Base-by-base conservation (phyloP, 1,284 basidiomycete species). In the Neonothopanus nambi region DNA sequence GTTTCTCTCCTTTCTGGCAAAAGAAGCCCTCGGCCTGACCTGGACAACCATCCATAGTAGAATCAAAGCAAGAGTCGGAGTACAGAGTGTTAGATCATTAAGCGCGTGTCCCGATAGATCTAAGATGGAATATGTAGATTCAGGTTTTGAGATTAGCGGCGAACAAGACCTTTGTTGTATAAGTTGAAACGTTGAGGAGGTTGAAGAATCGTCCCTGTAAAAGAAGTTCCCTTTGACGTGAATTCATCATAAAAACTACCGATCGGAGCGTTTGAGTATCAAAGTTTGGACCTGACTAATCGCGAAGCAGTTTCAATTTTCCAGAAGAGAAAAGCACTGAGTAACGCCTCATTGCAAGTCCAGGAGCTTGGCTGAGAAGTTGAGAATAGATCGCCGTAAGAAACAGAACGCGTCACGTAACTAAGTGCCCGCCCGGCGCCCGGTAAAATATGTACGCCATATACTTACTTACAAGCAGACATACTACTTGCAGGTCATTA, bases 201-300 rank as follows among this genome's bases (percentile, higher is more conserved):
- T 43, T 38, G 60, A 60, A 46, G 54, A 59, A 42, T 26, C 56
- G 56, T 57, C 47, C 59, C 50, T 53, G 43, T 52, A n/a, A n/a
- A n/a, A n/a, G 56, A 58, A 59, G 54, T 45, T 39, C 48, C 59
- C 54, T 60, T 62, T 67, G 63, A 63, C 63, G 60, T 65, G 57
- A 45, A 40, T n/a, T n/a, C 56, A 37, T 51, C 48, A 55, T 51
- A 55, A 61, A 60, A 57, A 54, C 57, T 44, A 43, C 60, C 61
- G 56, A 58, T 59, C 30, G 30, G 30, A 57, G 56, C 52, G 52
- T 48, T 56, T 52, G 53, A 54, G 59, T 57, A 55, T 58, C 30
- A 33, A 33, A 33, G 30, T 33, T 33, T 33, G 30, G 30, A 33
- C 30, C 30, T 33, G 30, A 33, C 9, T 33, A 33, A 33, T 33